Percentiles rank a stretch among this genome's conserved stretches.
Evolutionary conservation across 108 stramenopile genomes (phyloP).

Genomic region (Asterionellopsis glacialis): DNA sequence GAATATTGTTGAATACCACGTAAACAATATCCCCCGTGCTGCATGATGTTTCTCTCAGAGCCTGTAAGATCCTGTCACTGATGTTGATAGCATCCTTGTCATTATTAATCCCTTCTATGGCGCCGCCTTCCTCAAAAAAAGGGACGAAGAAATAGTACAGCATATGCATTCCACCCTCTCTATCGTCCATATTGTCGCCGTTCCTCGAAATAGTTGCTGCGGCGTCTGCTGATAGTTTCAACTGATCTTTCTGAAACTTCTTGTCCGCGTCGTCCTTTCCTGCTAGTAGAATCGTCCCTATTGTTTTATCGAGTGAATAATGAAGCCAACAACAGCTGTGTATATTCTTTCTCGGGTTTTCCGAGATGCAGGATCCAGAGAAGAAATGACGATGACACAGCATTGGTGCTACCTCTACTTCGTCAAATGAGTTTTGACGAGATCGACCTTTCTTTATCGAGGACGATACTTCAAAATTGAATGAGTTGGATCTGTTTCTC

Average conservation of each 20-base stretch:
- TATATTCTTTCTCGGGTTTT: too few species aligned
- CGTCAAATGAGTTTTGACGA: not conserved
- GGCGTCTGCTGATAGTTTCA: slow-evolving; percentile 3
- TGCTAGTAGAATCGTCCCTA: too few species aligned
- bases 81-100: not conserved
- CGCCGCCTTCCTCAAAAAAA: not conserved
- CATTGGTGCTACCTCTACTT: not conserved
- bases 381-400: slow-evolving; percentile 4
- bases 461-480: slow-evolving; percentile 10
- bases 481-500: too few species aligned
- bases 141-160: slow-evolving; percentile 18
- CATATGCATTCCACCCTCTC: slow-evolving; percentile 33
- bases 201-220: not conserved
- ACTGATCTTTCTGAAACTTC: too few species aligned
- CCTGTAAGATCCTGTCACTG: slow-evolving; percentile 11
- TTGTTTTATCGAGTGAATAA: too few species aligned
- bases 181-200: slow-evolving; percentile 1
- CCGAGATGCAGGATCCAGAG: not conserved
- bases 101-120: not conserved
- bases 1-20: slow-evolving; percentile 19
- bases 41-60: slow-evolving; percentile 17
- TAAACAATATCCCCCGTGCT: slow-evolving; percentile 35
- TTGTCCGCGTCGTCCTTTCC: too few species aligned
- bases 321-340: too few species aligned
- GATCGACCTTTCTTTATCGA: not conserved